Evolutionary conservation across 2,329 filamentous ascomycete species (phyloP).

Genomic region (Simplicillium aogashimaense): DNA sequence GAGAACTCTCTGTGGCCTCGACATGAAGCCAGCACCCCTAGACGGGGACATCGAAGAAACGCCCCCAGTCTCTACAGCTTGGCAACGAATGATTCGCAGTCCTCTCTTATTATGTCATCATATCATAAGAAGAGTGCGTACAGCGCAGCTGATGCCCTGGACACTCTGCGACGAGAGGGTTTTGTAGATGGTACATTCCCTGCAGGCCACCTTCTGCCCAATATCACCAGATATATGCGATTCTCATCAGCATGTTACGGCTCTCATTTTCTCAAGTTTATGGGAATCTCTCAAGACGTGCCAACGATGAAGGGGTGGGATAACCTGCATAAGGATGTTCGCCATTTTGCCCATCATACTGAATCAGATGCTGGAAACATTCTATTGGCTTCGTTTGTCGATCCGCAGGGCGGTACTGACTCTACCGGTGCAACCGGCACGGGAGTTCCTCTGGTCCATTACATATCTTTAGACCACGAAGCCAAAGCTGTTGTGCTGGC

Average conservation of each 20-base stretch:
- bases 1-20: constrained; percentile 8
- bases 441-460: constrained; percentile 63
- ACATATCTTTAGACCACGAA: constrained; percentile 61
- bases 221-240: constrained; percentile 54
- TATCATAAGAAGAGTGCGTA: constrained; percentile 39
- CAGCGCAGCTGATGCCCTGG: constrained; percentile 35
- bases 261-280: constrained; percentile 50
- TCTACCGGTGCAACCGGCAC: constrained; percentile 53
- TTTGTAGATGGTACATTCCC: constrained; percentile 51
- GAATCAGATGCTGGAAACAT: constrained; percentile 47
- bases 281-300: constrained; percentile 48
- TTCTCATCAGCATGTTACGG: constrained; percentile 60
- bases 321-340: constrained; percentile 48
- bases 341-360: constrained; percentile 55
- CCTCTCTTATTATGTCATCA: constrained; percentile 40
- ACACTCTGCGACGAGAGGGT: constrained; percentile 39
- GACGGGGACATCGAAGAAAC: constrained; percentile 17
- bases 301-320: constrained; percentile 30
- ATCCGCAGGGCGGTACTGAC: constrained; percentile 58
- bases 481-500: constrained; percentile 65
- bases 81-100: constrained; percentile 43
- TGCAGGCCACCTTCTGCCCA: constrained; percentile 46
- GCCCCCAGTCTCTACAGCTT: constrained; percentile 52
- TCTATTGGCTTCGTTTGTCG: constrained; percentile 60
- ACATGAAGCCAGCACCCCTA: constrained; percentile 10